These are phyloP conservation scores for Trichoderma gracile DNA, from an alignment of 2,329 filamentous ascomycete species.

Conservation along the genomic window DNA sequence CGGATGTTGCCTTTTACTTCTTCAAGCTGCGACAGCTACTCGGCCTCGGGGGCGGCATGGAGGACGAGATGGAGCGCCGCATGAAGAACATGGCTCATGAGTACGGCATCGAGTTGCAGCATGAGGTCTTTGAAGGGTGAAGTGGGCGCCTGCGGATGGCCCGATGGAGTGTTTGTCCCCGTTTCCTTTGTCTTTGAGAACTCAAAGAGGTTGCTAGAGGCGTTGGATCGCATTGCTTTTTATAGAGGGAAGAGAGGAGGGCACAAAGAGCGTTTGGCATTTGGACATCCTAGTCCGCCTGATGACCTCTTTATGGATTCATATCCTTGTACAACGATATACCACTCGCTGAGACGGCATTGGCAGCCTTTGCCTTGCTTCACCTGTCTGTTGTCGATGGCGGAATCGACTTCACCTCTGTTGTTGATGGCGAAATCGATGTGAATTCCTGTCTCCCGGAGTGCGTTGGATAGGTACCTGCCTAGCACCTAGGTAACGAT, in stretches of 20 bases:
- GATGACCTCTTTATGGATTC: conserved; percentile 4
- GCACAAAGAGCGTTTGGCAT: conserved; percentile 13
- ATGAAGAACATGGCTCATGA: conserved; percentile 89
- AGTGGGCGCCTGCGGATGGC: background rate
- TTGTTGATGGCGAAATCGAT: background rate
- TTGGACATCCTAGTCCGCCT: background rate
- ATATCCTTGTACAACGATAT: conserved; percentile 19
- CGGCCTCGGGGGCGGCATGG: conserved; percentile 80
- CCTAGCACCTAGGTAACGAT: too few relatives aligned
- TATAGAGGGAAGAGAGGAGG: conserved; percentile 18
- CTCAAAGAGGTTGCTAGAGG: conserved; percentile 2
- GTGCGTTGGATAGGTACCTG: background rate
- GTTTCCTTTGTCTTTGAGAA: background rate
- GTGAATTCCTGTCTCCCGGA: background rate
- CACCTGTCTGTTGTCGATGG: background rate
- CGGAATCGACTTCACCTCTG: background rate
- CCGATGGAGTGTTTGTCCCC: background rate
- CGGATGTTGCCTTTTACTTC: conserved; percentile 81
- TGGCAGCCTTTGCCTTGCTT: background rate
- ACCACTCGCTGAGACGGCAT: conserved; percentile 11
- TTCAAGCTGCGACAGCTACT: conserved; percentile 75
- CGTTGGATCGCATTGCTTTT: conserved; percentile 17
- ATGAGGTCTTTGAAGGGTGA: conserved; percentile 83
- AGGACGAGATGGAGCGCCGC: conserved; percentile 85
- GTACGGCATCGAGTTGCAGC: conserved; percentile 87